Evolutionary conservation across 1,139 yeast species (phyloP).

Genomic region (Suhomyces bokatorum): DNA sequence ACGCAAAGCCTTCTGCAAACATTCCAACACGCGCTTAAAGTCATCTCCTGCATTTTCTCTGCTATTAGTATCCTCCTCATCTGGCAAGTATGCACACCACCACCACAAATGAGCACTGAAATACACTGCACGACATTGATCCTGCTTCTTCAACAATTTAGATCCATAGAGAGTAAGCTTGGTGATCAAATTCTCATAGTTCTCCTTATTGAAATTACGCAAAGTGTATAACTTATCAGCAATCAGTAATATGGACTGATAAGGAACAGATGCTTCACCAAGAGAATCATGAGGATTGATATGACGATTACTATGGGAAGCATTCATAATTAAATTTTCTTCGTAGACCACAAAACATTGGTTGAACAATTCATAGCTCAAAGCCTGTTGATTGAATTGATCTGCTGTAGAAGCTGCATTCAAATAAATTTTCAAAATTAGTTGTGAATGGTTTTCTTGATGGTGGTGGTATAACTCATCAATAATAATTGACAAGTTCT

Average conservation of each 20-base stretch:
- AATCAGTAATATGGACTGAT: conserved; percentile 45
- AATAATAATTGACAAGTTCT: conserved; percentile 69
- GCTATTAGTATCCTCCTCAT: conserved; percentile 13
- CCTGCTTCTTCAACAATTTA: conserved; percentile 84
- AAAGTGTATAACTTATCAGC: conserved; percentile 64
- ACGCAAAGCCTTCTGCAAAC: conserved; percentile 66
- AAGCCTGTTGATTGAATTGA: conserved; percentile 53
- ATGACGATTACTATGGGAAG: conserved; percentile 18
- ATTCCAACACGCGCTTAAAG: conserved; percentile 48
- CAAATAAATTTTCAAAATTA: conserved; percentile 52
- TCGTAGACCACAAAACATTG: conserved; percentile 88
- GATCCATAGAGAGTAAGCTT: conserved; percentile 88
- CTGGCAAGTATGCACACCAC: conserved; percentile 60
- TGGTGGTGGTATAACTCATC: conserved; percentile 62
- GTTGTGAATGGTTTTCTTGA: conserved; percentile 49
- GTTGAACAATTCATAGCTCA: conserved; percentile 86
- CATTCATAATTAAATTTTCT: conserved; percentile 51
- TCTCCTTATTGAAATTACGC: conserved; percentile 58
- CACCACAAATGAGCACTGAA: conserved; percentile 93
- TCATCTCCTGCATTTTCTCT: conserved; percentile 25
- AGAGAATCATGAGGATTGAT: conserved; percentile 39
- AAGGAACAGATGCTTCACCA: conserved; percentile 40
- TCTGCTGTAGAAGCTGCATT: conserved; percentile 73
- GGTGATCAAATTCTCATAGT: conserved; percentile 78
- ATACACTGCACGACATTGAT: conserved; percentile 90